Conservation (phyloP, 257 asterid genomes). For the Forsythia viridissima region DNA sequence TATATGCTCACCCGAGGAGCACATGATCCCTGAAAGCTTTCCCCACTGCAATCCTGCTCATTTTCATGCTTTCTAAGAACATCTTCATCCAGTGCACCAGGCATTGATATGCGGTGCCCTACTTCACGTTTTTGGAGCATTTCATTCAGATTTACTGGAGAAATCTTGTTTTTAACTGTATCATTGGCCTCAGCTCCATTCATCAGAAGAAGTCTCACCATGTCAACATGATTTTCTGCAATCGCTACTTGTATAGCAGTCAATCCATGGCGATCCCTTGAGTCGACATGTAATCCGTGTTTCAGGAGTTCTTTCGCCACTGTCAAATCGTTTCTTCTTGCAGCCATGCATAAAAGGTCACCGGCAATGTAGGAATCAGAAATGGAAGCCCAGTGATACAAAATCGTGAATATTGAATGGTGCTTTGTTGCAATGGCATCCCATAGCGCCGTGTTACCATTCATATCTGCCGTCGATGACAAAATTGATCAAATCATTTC, state of each 20-base stretch:
- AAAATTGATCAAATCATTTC: slow-evolving; percentile 1
- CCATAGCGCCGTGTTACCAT: slow-evolving; percentile 88
- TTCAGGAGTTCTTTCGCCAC: slow-evolving; percentile 64
- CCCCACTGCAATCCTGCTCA: slow-evolving; percentile 16
- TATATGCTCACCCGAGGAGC: slow-evolving; percentile 64
- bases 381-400: slow-evolving; percentile 83
- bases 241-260: slow-evolving; percentile 74
- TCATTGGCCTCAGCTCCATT: slow-evolving; percentile 76
- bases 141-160: slow-evolving; percentile 41
- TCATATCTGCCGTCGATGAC: slow-evolving; percentile 42
- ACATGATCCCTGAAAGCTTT: slow-evolving; percentile 11
- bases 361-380: slow-evolving; percentile 78
- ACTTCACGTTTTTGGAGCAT: slow-evolving; percentile 61
- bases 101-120: slow-evolving; percentile 56
- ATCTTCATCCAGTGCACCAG: slow-evolving; percentile 27
- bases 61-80: slow-evolving; percentile 28
- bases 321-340: slow-evolving; percentile 50
- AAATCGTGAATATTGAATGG: slow-evolving; percentile 66
- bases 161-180: slow-evolving; percentile 30
- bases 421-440: slow-evolving; percentile 70
- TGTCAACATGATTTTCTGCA: slow-evolving; percentile 50
- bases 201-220: slow-evolving; percentile 66
- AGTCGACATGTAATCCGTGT: slow-evolving; percentile 72
- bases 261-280: slow-evolving; percentile 64
- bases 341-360: slow-evolving; percentile 82